Base-by-base conservation (phyloP, 2,329 filamentous ascomycete genomes). In the Colletotrichum sp. region DNA sequence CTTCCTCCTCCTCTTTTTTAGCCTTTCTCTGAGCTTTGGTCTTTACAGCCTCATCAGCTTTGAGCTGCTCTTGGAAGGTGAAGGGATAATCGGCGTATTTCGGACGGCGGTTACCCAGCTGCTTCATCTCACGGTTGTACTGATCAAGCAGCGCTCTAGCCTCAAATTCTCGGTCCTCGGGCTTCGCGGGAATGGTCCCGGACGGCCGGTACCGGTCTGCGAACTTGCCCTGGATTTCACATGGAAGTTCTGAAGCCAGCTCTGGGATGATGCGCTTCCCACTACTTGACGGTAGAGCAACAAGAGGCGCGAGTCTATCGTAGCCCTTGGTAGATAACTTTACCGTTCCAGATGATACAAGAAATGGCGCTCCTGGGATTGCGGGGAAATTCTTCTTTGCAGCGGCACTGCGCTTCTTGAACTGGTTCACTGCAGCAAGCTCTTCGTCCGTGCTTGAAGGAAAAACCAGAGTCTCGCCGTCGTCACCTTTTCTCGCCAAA, bases 11-110 rank as follows among this genome's bases (percentile, higher is more conserved):
- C 56, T 86, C 83, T 75, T 85, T 87, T 71, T 85, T 85, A n/a
- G 85, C 85, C 74, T 84, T 87, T 74, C 86, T 86, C 73, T 86
- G 86, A 3, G 85, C 85, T 76, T 88, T 88, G 76, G 87, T 87
- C 74, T 85, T 87, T 2, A 82, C 81, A 7, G 86, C 85, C 72
- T 88, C 86, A 48, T 88, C 86, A 6, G 86, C 84, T 70, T 87
- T 87, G 14, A 88, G 82, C 76, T 87, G 86, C 73, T 88, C 86
- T 72, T 87, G 87, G 73, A 87, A 86, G 5, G 75, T 70, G 24
- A 75, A 77, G 26, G 86, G 86, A 77, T 87, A 88, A 69, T 88
- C 86, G 5, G 86, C 86, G 71, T 87, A 87, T 73, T 87, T 87
- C 3, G 86, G 86, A 24, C 86, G 83, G 26, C 85, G 82, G 77